Evolutionary conservation across 148 eudicot genomes (phyloP), one percentile per base, ranked within the genome.

Genomic region (Vaccinium macrocarpon): DNA sequence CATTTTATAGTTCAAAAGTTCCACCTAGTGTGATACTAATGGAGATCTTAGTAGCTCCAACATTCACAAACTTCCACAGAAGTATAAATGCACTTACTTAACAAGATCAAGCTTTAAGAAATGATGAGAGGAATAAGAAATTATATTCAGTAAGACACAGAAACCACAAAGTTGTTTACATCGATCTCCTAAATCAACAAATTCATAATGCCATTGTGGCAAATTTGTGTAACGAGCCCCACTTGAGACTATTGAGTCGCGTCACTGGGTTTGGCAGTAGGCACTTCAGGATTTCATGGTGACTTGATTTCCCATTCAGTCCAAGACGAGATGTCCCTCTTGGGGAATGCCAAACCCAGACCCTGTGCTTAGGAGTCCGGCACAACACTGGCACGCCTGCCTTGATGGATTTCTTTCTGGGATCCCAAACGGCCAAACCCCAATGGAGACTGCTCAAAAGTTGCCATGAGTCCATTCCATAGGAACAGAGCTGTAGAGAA

Each of bases 41-140:
- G 66, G 66, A 61, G 66, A 57, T 21, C 25, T 61, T 8, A 61
- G 11, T 56, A 29, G 64, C 70, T 55, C 81, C 49, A 57, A 79
- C 10, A 32, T 35, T 35, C 64, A 32, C 4, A 79, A 79, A 57
- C 50, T 79, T 12, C 18, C 38, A 56, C 1, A 0, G 18, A 56
- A 2, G 15, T 56, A 27, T 21, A 2, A 56, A 79, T 66, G 56
- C 21, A 35, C 49, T 72, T 29, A 48, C n/a, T 52, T 46, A 10
- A 15, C 68, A 78, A n/a, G 50, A 27, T 53, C 46, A 78, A 29
- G 46, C 35, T 53, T 57, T 5, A 52, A 8, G 59, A 77, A 53
- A 72, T 79, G 25, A 62, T 2, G 73, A 46, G 66, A 77, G 78
- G 53, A 78, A 61, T 55, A 52, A 76, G 32, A 81, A 81, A 76